These are phyloP conservation scores for Globisporangium sylvaticum DNA, from an alignment of 352 stramenopile species.

Conservation along the genomic window DNA sequence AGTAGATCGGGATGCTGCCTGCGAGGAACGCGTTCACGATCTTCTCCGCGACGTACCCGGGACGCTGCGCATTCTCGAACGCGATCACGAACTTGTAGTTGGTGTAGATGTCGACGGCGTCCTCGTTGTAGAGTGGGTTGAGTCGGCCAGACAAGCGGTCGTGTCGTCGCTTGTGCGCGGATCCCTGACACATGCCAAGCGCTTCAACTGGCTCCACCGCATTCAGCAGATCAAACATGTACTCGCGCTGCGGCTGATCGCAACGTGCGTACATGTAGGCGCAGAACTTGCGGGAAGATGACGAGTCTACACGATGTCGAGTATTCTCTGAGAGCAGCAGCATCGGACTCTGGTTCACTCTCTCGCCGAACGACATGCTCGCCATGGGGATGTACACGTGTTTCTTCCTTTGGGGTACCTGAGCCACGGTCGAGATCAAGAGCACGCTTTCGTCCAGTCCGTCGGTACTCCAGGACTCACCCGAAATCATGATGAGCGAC, in stretches of 20 bases:
- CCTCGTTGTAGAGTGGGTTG: slow-evolving; percentile 19
- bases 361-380: slow-evolving; percentile 19
- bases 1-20: slow-evolving; percentile 54
- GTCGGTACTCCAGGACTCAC: slow-evolving; percentile 21
- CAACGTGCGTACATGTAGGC: slow-evolving; percentile 53
- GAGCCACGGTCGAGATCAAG: slow-evolving; percentile 26
- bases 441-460: slow-evolving; percentile 29
- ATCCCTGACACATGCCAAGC: slow-evolving; percentile 34
- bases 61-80: slow-evolving; percentile 47
- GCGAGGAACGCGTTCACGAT: slow-evolving; percentile 57
- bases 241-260: slow-evolving; percentile 41
- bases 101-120: slow-evolving; percentile 23
- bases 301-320: background rate
- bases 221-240: slow-evolving; percentile 53
- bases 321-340: slow-evolving; percentile 22
- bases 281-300: slow-evolving; percentile 29
- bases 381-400: slow-evolving; percentile 2
- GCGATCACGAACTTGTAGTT: slow-evolving; percentile 62
- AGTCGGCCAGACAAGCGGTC: background rate
- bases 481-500: slow-evolving; percentile 29
- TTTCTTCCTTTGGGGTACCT: background rate
- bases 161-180: background rate
- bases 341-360: slow-evolving; percentile 19
- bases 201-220: slow-evolving; percentile 41
- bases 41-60: slow-evolving; percentile 66